Evolutionary conservation across 306 rosid genomes (phyloP).

Genomic region (Rubus idaeus): DNA sequence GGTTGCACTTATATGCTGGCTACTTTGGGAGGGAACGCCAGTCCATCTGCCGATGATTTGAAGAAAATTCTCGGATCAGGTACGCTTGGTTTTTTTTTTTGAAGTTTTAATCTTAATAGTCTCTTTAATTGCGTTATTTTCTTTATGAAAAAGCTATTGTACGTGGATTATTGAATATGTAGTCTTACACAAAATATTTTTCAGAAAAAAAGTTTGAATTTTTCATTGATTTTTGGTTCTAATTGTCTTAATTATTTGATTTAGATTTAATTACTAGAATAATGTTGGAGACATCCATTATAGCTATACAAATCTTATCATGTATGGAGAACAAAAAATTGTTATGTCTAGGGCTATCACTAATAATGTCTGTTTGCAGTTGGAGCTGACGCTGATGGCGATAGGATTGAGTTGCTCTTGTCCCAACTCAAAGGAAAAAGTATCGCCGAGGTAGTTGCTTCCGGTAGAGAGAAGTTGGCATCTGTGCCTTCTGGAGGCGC

Average conservation of each 20-base stretch:
- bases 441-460: slow-evolving; percentile 54
- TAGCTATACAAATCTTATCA: background rate
- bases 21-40: slow-evolving; percentile 51
- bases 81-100: background rate
- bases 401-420: slow-evolving; percentile 46
- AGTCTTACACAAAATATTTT: too few species aligned
- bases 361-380: slow-evolving; percentile 25
- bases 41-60: slow-evolving; percentile 43
- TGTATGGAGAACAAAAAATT: too few species aligned
- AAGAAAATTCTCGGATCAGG: slow-evolving; percentile 43
- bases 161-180: too few species aligned
- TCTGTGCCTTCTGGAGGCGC: slow-evolving; percentile 60
- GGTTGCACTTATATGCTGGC: slow-evolving; percentile 62
- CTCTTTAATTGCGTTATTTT: too few species aligned
- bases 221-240: background rate
- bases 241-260: too few species aligned
- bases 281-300: too few species aligned
- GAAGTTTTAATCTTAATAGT: too few species aligned
- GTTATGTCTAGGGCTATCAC: background rate
- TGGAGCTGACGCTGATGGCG: slow-evolving; percentile 56
- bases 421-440: slow-evolving; percentile 53
- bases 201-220: background rate
- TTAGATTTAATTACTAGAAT: too few species aligned
- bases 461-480: slow-evolving; percentile 67
- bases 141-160: too few species aligned